Conservation (phyloP, 2,329 filamentous ascomycete genomes). For the Diplodia scrobiculata region DNA sequence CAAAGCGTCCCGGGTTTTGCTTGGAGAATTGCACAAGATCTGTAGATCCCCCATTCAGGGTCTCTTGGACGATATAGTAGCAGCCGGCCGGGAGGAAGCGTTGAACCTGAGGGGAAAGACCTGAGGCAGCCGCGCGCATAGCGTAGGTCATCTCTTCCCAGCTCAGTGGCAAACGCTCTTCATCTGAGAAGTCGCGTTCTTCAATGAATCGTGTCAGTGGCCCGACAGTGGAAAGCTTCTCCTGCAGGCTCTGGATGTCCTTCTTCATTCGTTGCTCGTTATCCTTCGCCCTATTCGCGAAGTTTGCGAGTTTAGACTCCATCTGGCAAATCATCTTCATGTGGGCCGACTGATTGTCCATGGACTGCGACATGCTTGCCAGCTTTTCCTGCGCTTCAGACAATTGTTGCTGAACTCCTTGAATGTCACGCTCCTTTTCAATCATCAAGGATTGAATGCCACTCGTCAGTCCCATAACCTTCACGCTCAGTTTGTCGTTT, state of each 20-base stretch:
- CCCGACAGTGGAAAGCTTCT: neutral
- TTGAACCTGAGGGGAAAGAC: neutral
- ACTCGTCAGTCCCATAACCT: neutral
- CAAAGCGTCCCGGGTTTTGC: neutral
- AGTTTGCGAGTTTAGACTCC: neutral
- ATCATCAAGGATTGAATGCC: neutral
- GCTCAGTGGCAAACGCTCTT: neutral
- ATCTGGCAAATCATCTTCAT: neutral
- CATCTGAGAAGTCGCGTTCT: neutral
- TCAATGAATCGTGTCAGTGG: neutral
- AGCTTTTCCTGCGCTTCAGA: neutral
- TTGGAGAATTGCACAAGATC: neutral
- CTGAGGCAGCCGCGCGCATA: neutral
- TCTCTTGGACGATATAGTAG: neutral
- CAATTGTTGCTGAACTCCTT: neutral
- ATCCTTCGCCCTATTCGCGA: neutral
- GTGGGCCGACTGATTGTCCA: too few relatives aligned
- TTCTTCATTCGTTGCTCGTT: neutral
- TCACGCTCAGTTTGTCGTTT: neutral
- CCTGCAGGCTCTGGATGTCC: neutral
- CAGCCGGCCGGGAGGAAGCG: neutral
- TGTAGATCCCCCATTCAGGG: neutral
- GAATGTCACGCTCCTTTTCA: neutral
- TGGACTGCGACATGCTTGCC: neutral
- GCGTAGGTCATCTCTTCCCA: slow-evolving; percentile 2